Evolutionary conservation across 768 basidiomycete genomes (phyloP), one percentile per base, ranked within the genome.

Genomic region (Termitomyces eurrhizus): DNA sequence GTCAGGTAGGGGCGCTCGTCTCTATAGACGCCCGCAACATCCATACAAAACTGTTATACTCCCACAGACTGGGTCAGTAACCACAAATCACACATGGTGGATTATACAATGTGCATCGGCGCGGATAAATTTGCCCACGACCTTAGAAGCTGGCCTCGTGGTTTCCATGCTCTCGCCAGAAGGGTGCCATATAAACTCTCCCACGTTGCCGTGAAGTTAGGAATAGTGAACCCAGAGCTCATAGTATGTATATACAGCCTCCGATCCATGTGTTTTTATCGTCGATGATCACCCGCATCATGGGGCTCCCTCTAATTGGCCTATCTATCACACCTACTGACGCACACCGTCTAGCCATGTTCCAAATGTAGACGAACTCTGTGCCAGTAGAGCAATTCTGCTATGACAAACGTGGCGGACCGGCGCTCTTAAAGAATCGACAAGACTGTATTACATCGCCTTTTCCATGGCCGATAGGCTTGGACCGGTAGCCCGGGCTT

Each of bases 131-230:
- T 37, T 35, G 36, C 12, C 45, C 33, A 53, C 50, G 18, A 52
- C 18, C 9, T 7, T n/a, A 52, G 35, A 52, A 54, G 42, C 26
- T 26, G 4, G 18, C 59, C 59, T 60, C 59, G 52, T 60, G 59
- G 44, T 48, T 60, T 29, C 33, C 59, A 60, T 52, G 59, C 52
- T 29, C 45, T 37, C 36, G 24, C 36, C 37, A 39, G 35, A 53
- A 52, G n/a, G 39, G 39, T 46, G 52, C 36, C 45, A 44, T 42
- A 33, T 55, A 37, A 49, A 41, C 35, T 48, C 44, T 48, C 11
- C 13, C 45, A 48, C 37, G 36, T 35, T 36, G 33, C 59, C 37
- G 45, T n/a, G 44, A 55, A 60, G 59, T 55, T 55, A 60, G 59
- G 52, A 7, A 51, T 58, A 32, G 35, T 45, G 37, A 48, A 48